Percentiles rank a stretch among this genome's conserved stretches.
Conservation (phyloP, 2,329 filamentous ascomycete genomes). For the Aureobasidium sp. region DNA sequence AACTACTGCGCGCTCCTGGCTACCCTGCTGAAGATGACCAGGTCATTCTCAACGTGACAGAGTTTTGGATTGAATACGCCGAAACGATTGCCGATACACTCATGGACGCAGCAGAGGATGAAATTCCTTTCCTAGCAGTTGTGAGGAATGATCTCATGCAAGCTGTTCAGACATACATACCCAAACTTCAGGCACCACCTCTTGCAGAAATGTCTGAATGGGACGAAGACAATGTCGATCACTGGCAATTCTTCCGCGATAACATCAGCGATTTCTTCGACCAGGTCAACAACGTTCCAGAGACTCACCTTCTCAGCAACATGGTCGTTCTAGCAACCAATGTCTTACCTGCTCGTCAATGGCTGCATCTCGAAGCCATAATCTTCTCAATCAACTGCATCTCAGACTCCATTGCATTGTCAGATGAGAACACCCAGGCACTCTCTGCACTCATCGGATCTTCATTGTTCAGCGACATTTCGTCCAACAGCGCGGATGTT, state of each 20-base stretch:
- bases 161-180: constrained; percentile 28
- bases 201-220: constrained; percentile 51
- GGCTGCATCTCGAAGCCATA: constrained; percentile 44
- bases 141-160: constrained; percentile 54
- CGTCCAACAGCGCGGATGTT: constrained; percentile 38
- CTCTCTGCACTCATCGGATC: constrained; percentile 56
- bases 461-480: constrained; percentile 47
- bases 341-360: constrained; percentile 33
- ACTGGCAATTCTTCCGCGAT: constrained; percentile 64
- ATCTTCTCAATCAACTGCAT: constrained; percentile 58
- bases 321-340: constrained; percentile 37
- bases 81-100: constrained; percentile 55
- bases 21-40: constrained; percentile 64
- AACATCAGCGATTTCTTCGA: constrained; percentile 74
- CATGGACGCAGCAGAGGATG: constrained; percentile 34
- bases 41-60: constrained; percentile 63
- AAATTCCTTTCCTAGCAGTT: constrained; percentile 47
- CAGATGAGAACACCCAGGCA: constrained; percentile 45
- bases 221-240: constrained; percentile 60
- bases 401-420: constrained; percentile 39
- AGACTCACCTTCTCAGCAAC: constrained; percentile 36
- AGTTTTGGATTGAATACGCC: constrained; percentile 74
- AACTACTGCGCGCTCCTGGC: constrained; percentile 42
- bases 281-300: constrained; percentile 54
- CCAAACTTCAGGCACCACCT: constrained; percentile 46